phyloP scores from a whole-genome alignment of 441 rosid genomes.

The Kokia cookei region DNA sequence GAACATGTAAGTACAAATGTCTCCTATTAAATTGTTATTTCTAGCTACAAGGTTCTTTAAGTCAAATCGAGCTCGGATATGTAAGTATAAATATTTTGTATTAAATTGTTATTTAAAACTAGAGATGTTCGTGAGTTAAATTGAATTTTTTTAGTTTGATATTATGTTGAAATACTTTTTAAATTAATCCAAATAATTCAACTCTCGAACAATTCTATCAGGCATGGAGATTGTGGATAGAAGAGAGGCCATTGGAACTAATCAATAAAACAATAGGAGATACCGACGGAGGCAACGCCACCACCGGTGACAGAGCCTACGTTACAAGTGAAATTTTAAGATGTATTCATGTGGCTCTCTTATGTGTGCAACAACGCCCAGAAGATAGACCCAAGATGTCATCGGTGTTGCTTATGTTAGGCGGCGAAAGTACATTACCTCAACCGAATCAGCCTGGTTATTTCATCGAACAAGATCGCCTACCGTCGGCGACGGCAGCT shows the following conservation, averaged over 20 bases:
- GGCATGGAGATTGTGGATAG: constrained; percentile 27
- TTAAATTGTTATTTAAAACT: no score
- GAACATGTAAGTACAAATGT: constrained; percentile 11
- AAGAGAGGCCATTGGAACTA: constrained; percentile 21
- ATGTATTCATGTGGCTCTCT: constrained; percentile 11
- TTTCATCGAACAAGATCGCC: constrained; percentile 6
- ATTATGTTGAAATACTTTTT: no score
- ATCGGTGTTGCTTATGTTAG: constrained; percentile 17
- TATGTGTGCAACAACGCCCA: constrained; percentile 3
- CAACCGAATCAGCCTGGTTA: constrained; percentile 21
- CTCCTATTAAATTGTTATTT: background rate
- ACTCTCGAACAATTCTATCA: background rate
- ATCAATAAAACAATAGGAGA: constrained; percentile 7
- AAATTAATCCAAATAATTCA: no score
- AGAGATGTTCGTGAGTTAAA: no score
- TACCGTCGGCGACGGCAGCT: background rate
- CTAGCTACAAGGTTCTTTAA: no score
- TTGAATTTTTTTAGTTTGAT: no score
- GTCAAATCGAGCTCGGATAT: no score
- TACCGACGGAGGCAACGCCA: background rate
- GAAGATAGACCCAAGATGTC: constrained; percentile 23
- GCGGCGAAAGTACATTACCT: constrained; percentile 16
- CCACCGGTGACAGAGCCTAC: background rate
- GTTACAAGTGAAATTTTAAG: constrained; percentile 9
- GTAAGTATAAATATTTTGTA: no score